Conservation (phyloP, 768 basidiomycete species). For the Mrakia blollopis region DNA sequence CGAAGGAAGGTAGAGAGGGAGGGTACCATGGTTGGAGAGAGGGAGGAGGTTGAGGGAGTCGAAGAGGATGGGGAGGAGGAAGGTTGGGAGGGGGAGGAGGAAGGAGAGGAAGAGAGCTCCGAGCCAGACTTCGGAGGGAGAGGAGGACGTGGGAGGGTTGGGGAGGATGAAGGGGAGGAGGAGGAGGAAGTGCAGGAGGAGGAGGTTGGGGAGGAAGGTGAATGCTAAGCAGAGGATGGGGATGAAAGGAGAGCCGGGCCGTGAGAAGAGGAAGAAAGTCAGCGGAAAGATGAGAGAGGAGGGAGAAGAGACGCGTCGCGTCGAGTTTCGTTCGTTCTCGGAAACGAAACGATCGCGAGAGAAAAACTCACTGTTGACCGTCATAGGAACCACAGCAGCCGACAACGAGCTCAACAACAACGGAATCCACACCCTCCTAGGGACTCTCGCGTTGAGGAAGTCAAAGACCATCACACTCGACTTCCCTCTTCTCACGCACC, state of each 20-base stretch:
- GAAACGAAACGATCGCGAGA: constrained; percentile 38
- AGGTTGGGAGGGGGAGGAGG: neutral
- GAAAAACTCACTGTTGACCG: constrained; percentile 11
- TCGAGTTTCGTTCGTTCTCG: neutral
- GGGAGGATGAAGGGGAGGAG: neutral
- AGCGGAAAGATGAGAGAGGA: neutral
- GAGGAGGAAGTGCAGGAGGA: constrained; percentile 56
- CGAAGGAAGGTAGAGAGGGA: neutral
- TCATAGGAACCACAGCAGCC: neutral
- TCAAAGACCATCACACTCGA: neutral
- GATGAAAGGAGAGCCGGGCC: too few relatives aligned
- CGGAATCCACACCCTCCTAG: constrained; percentile 9
- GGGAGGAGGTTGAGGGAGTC: neutral
- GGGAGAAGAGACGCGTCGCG: neutral
- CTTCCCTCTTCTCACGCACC: constrained; percentile 33
- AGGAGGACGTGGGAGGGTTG: neutral
- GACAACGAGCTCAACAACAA: neutral
- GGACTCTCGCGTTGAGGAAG: neutral
- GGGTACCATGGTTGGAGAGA: neutral
- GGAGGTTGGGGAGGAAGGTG: constrained; percentile 40
- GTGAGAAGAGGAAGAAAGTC: too few relatives aligned
- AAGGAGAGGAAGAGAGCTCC: neutral
- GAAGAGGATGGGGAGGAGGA: neutral
- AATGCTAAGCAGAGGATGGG: neutral
- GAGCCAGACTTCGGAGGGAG: neutral